These are phyloP conservation scores for Gynostemma pentaphyllum DNA, from an alignment of 306 rosid genomes.

Conservation along the genomic window DNA sequence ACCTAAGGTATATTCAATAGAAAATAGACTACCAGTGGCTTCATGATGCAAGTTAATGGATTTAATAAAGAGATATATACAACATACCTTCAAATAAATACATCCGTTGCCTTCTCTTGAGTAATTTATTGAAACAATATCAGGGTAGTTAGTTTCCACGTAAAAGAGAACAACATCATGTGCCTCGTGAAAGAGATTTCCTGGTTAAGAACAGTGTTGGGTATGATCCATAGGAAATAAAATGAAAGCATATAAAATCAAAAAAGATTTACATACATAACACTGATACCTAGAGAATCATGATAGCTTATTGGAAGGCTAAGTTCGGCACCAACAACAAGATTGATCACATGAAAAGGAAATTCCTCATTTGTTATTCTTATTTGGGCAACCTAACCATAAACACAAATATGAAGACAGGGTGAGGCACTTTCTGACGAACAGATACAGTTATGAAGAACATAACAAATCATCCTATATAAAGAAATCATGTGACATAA, in stretches of 20 bases:
- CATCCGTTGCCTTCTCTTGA: slow-evolving; percentile 42
- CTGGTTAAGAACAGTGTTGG: slow-evolving; percentile 32
- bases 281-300: slow-evolving; percentile 57
- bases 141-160: slow-evolving; percentile 61
- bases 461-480: not conserved
- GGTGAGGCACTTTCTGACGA: not conserved
- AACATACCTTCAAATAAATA: slow-evolving; percentile 59
- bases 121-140: slow-evolving; percentile 48
- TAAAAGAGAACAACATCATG: slow-evolving; percentile 32
- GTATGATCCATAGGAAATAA: slow-evolving; percentile 15
- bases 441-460: not conserved
- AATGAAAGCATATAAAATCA: slow-evolving; percentile 14
- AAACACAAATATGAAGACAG: slow-evolving; percentile 14
- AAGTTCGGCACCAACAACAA: slow-evolving; percentile 65
- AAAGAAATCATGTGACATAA: not conserved
- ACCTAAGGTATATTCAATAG: too few relatives aligned
- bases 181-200: slow-evolving; percentile 82
- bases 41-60: not conserved
- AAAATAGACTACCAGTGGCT: too few relatives aligned
- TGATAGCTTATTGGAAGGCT: slow-evolving; percentile 50
- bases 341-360: slow-evolving; percentile 44
- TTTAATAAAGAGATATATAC: slow-evolving; percentile 6
- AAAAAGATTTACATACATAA: slow-evolving; percentile 7
- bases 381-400: slow-evolving; percentile 81
- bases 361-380: slow-evolving; percentile 50